Percentiles rank a stretch among this genome's conserved stretches.
Conservation (phyloP, 1,139 yeast species). For the Geotrichum siamense region DNA sequence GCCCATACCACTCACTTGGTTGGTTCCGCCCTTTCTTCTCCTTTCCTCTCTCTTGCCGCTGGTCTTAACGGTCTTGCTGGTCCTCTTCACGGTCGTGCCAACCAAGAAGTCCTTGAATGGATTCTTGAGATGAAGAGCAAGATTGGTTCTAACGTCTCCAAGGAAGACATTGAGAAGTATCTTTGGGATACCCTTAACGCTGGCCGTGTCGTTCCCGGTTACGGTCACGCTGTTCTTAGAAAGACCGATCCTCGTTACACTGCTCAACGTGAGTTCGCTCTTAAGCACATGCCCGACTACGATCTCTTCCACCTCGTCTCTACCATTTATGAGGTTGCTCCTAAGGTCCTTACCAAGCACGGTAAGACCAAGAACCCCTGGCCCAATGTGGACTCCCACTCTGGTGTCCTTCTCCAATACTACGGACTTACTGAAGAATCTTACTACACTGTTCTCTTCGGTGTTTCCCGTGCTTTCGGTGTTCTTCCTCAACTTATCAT, state of each 20-base stretch:
- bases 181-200: conserved; percentile 89
- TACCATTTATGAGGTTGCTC: conserved; percentile 47
- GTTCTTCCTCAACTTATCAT: conserved; percentile 53
- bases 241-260: conserved; percentile 97
- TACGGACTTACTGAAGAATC: conserved; percentile 50
- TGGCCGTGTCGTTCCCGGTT: conserved; percentile 97
- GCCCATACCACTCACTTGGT: conserved; percentile 98
- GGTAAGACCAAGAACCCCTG: conserved; percentile 60
- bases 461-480: conserved; percentile 53
- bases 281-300: conserved; percentile 95
- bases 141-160: conserved; percentile 66
- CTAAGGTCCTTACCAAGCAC: conserved; percentile 47
- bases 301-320: conserved; percentile 92
- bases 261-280: conserved; percentile 97
- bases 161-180: conserved; percentile 80
- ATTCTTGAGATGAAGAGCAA: conserved; percentile 75
- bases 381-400: conserved; percentile 57
- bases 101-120: conserved; percentile 98
- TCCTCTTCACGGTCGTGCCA: conserved; percentile 97
- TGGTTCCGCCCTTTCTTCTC: conserved; percentile 93
- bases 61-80: conserved; percentile 98
- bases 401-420: conserved; percentile 52
- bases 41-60: conserved; percentile 88
- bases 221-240: conserved; percentile 96
- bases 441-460: conserved; percentile 54